Conservation (phyloP, 2,329 filamentous ascomycete genomes). For the Pseudogymnoascus sp. region DNA sequence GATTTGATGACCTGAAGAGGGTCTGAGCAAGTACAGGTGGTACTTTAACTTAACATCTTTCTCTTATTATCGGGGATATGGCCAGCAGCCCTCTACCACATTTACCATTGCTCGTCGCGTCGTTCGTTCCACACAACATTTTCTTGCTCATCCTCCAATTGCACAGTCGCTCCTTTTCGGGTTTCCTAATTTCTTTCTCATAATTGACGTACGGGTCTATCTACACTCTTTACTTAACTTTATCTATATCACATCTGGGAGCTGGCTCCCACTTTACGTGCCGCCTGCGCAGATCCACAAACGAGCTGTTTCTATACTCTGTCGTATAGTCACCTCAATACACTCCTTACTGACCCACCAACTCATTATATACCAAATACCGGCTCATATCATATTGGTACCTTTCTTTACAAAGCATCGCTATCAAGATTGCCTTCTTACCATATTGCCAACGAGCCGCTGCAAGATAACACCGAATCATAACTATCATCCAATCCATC, state of each 20-base stretch:
- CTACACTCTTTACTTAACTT: constrained; percentile 17
- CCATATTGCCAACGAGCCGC: constrained; percentile 13
- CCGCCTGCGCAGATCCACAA: constrained; percentile 30
- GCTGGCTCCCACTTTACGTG: constrained; percentile 47
- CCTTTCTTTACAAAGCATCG: constrained; percentile 20
- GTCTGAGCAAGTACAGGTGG: constrained; percentile 4
- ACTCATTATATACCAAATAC: constrained; percentile 14
- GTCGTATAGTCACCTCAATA: constrained; percentile 35
- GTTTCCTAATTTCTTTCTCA: constrained; percentile 36
- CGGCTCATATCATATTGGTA: constrained; percentile 33
- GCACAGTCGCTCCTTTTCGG: constrained; percentile 46
- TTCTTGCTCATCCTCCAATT: constrained; percentile 31
- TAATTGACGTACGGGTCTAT: constrained; percentile 13
- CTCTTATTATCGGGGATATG: constrained; percentile 45
- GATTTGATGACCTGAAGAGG: constrained; percentile 11
- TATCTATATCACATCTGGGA: constrained; percentile 42
- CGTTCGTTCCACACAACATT: constrained; percentile 37
- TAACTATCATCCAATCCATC: neutral
- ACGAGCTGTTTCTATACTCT: constrained; percentile 37
- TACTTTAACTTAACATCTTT: constrained; percentile 30
- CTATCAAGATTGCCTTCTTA: constrained; percentile 12
- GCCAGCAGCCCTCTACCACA: constrained; percentile 41
- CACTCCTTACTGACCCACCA: constrained; percentile 30
- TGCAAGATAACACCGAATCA: constrained; percentile 9
- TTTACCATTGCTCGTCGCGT: constrained; percentile 30